These are phyloP conservation scores for Blastocystis hominis DNA, from an alignment of 352 stramenopile genomes.

Conservation along the genomic window DNA sequence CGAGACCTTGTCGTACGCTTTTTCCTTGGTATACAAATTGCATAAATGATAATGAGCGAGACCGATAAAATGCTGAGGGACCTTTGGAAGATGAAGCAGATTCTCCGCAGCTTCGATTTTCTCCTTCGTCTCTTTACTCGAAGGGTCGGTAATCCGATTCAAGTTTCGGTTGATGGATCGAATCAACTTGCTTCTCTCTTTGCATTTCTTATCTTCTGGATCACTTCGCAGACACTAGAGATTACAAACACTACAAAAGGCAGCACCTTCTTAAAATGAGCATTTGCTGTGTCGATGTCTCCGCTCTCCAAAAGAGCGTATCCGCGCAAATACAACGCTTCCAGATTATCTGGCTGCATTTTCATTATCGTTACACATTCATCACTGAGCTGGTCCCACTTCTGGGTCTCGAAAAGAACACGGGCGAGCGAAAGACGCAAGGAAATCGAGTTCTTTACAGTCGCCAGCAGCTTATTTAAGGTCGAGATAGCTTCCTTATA, in stretches of 20 bases:
- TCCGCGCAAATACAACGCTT: slow-evolving; percentile 22
- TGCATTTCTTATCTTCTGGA: slow-evolving; percentile 39
- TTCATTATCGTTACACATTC: neutral
- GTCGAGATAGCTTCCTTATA: slow-evolving; percentile 10
- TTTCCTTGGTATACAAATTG: neutral
- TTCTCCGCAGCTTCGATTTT: neutral
- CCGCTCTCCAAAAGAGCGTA: slow-evolving; percentile 7
- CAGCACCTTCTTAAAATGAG: slow-evolving; percentile 45
- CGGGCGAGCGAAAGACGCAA: neutral
- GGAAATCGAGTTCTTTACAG: neutral
- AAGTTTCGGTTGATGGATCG: neutral
- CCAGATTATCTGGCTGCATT: neutral
- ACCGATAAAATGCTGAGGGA: neutral
- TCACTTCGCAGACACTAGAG: slow-evolving; percentile 28
- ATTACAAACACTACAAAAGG: neutral
- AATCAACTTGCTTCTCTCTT: slow-evolving; percentile 25
- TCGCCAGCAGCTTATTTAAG: slow-evolving; percentile 21
- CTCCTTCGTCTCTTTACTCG: neutral
- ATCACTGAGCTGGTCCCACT: slow-evolving; percentile 23
- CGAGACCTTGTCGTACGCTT: slow-evolving; percentile 1
- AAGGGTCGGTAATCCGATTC: neutral
- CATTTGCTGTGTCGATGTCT: slow-evolving; percentile 9
- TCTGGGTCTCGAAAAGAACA: neutral
- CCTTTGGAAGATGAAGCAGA: neutral
- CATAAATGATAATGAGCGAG: neutral